Conservation (phyloP, 371 early-diverging fungal genomes). For the Apophysomyces trapeziformis region DNA sequence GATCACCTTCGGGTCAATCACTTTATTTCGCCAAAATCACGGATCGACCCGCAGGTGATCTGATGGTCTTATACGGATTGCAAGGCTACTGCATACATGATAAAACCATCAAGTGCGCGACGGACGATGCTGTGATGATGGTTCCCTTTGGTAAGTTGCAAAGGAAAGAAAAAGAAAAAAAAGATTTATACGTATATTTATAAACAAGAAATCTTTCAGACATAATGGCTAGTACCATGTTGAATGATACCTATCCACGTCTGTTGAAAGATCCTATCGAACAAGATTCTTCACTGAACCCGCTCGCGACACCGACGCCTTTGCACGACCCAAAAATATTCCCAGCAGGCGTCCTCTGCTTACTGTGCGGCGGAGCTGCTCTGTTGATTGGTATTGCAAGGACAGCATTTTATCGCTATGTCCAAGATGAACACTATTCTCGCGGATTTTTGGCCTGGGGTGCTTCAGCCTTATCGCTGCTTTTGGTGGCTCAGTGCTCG, state of each 20-base stretch:
- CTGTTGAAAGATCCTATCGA: conserved; percentile 31
- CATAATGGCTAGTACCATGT: conserved; percentile 25
- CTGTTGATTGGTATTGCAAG: conserved; percentile 24
- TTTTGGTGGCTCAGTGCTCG: conserved; percentile 32
- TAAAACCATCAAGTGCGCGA: conserved; percentile 17
- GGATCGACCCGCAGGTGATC: conserved; percentile 20
- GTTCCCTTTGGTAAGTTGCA: conserved; percentile 45
- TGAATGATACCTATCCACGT: conserved; percentile 40
- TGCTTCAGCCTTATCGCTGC: conserved; percentile 31
- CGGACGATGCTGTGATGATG: conserved; percentile 36
- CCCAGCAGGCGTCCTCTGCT: conserved; percentile 39
- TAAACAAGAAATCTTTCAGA: conserved; percentile 19
- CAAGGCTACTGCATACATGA: conserved; percentile 46
- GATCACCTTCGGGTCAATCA: conserved; percentile 19
- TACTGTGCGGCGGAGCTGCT: conserved; percentile 33
- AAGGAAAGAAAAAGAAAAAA: background rate
- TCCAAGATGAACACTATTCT: conserved; percentile 41
- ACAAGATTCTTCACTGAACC: conserved; percentile 37
- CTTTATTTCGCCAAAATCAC: conserved; percentile 44
- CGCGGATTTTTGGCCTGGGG: conserved; percentile 46
- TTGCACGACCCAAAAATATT: conserved; percentile 48
- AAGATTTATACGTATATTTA: background rate
- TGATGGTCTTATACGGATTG: conserved; percentile 41
- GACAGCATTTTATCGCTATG: conserved; percentile 19
- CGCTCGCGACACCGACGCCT: conserved; percentile 38